Evolutionary conservation across 208 protist species (phyloP).

Genomic region (Trypanosoma platydactyli): DNA sequence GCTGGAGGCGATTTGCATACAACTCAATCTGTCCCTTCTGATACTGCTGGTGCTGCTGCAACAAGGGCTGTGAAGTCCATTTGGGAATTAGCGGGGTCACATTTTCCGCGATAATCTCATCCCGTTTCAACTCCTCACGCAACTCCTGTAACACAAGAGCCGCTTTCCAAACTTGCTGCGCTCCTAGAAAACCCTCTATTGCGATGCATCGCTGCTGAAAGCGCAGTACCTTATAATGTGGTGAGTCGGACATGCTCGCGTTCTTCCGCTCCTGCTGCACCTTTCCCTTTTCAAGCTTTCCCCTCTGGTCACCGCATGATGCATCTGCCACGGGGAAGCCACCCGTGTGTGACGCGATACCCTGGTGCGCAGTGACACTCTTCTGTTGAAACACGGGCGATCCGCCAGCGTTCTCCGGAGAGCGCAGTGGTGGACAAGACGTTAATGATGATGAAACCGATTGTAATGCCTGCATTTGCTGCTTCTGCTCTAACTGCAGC

Average conservation of each 20-base stretch:
- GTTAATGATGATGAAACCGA: background rate
- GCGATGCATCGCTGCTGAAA: conserved; percentile 14
- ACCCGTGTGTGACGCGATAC: background rate
- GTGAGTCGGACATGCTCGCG: background rate
- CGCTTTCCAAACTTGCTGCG: conserved; percentile 4
- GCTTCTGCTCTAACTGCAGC: conserved; percentile 5
- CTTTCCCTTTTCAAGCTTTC: too few relatives aligned
- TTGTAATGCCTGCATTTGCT: background rate
- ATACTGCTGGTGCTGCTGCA: background rate
- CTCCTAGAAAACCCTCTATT: conserved; percentile 21
- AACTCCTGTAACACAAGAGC: conserved; percentile 8
- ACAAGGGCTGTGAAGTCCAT: background rate
- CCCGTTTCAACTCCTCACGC: background rate
- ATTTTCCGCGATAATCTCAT: background rate
- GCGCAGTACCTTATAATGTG: background rate
- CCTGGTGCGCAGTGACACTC: background rate
- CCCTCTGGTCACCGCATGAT: background rate
- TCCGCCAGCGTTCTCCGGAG: background rate
- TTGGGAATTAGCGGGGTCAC: background rate
- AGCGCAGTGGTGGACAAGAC: background rate
- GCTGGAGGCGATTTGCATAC: conserved; percentile 9
- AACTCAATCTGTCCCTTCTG: background rate
- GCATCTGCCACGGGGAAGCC: background rate
- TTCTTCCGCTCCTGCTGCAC: background rate
- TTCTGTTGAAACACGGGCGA: too few relatives aligned